Base-by-base conservation (phyloP, 331 rosid species). In the Dryas integrifolia region DNA sequence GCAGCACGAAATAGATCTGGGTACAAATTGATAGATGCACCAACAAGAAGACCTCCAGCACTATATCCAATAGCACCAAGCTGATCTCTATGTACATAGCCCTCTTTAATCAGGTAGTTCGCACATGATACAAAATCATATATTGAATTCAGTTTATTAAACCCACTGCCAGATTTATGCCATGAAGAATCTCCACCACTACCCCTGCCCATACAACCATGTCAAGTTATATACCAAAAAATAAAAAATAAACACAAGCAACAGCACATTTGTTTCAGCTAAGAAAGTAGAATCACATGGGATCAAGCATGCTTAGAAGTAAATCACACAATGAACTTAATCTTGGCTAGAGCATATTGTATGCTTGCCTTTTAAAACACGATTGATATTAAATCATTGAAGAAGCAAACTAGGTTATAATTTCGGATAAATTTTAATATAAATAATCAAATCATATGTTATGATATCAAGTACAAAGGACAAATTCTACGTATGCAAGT, bases 1-100 rank as follows among this genome's bases (percentile, higher is more conserved):
- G 89, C 82, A n/a, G 96, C 97, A 46, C 87, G 56, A 77, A 94
- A 91, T 69, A 94, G 97, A 69, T 81, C 66, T 1, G 97, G 97
- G 73, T 62, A 56, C 90, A 86, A 82, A 85, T 94, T 91, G 75
- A 88, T 75, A 75, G 96, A 80, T 40, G 96, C 96, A 53, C 96
- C 92, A 40, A 88, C 85, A 73, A 91, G 90, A 73, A 94, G 89
- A 60, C 91, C 55, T 74, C 98, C 98, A 52, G 98, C 98, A 81
- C 98, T 94, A 72, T 77, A 74, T 77, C 91, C 98, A 50, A 89
- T 81, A 40, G 91, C 92, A 48, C 89, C 83, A 60, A 94, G 96
- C 72, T 45, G 86, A 75, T 88, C 83, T 67, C 73, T 85, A 48
- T 81, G 86, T 67, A 89, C 86, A 76, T 84, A 91, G 5, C 92